Base-by-base conservation (phyloP, 177 flowering plant genomes). In the Vitis hybrid region DNA sequence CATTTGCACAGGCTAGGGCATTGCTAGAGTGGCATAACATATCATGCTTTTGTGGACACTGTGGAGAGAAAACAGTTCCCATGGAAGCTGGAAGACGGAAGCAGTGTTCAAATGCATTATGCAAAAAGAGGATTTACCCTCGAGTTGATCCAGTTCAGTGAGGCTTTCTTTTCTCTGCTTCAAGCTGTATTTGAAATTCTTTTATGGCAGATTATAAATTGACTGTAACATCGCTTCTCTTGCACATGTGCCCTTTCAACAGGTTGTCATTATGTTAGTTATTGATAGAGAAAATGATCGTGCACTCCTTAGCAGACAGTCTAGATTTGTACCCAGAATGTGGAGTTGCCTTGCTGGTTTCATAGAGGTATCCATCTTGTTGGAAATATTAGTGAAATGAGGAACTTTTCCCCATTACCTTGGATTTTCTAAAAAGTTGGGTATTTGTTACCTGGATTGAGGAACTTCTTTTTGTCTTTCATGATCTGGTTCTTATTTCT, bases 341-440 rank as follows among this genome's bases (percentile, higher is more conserved):
- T 95, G 99, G 99, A 95, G 97, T 74, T 91, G 96, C 82, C 89
- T 95, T 64, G 95, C 99, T 82, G 98, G 99, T 70, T 95, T 95
- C 77, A 82, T 90, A 52, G 99, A 95, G 97, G 98, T 93, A 75
- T 33, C 72, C 11, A 2, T 53, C 15, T 65, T 33, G 13, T 2
- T 18, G 24, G n/a, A 15, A 28, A 15, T 38, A 58, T 14, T 19
- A 28, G 24, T 54, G 15, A 22, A 56, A 17, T 10, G 24, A 6
- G 11, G 9, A 64, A 4, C n/a, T 3, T 13, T 20, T 52, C 49
- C 3, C 66, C 38, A n/a, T 7, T 47, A 59, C 31, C 60, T 54
- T 20, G 50, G 47, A 38, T 7, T 38, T 38, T 38, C 47, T 38
- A 38, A 38, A 38, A 38, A 38, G 47, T 38, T 5, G 47, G 47